phyloP scores from a whole-genome alignment of 345 rosid species.

The Conringia planisiliqua region DNA sequence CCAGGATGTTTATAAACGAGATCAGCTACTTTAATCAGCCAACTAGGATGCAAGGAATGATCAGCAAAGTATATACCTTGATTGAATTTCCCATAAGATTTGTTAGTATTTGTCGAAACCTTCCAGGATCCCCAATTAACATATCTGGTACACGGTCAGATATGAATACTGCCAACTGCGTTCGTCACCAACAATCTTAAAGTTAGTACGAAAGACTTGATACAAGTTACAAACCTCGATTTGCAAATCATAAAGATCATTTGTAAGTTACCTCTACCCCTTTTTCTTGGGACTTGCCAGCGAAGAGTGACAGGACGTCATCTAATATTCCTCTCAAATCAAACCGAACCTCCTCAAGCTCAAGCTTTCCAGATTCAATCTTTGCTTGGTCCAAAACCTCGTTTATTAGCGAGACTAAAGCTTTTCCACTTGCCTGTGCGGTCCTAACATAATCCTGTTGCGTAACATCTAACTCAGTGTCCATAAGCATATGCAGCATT shows the following conservation, averaged over 20 bases:
- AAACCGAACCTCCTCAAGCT: slow-evolving; percentile 84
- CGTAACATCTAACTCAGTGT: slow-evolving; percentile 80
- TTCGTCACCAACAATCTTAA: background rate
- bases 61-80: slow-evolving; percentile 46
- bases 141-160: slow-evolving; percentile 79
- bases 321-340: slow-evolving; percentile 77
- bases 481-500: slow-evolving; percentile 90
- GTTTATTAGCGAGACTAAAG: slow-evolving; percentile 82
- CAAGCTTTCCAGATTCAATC: slow-evolving; percentile 93
- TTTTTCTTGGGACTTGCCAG: slow-evolving; percentile 82
- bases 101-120: slow-evolving; percentile 90
- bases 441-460: slow-evolving; percentile 92
- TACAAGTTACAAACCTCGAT: background rate
- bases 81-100: slow-evolving; percentile 96
- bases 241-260: slow-evolving; percentile 17
- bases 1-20: background rate
- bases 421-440: slow-evolving; percentile 93
- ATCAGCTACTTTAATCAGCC: slow-evolving; percentile 2
- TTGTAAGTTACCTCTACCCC: slow-evolving; percentile 72
- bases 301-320: slow-evolving; percentile 91
- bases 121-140: slow-evolving; percentile 89
- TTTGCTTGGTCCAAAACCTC: slow-evolving; percentile 96
- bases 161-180: slow-evolving; percentile 86
- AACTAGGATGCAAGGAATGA: background rate
- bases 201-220: background rate